phyloP scores from a whole-genome alignment of 306 rosid species.

The Vicia sativa region DNA sequence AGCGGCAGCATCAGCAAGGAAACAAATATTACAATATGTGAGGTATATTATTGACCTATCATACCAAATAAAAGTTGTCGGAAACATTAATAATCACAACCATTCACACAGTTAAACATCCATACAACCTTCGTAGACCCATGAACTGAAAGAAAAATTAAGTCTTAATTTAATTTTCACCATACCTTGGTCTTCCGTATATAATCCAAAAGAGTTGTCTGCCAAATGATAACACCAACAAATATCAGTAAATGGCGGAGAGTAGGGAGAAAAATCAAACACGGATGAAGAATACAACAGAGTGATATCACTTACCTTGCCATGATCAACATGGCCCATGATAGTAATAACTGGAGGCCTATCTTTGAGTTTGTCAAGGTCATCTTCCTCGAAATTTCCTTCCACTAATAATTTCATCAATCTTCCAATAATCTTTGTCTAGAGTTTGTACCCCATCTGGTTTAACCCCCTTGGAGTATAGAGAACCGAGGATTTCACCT shows the following conservation, averaged over 20 bases:
- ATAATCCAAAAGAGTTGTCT: slow-evolving; percentile 95
- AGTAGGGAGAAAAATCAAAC: slow-evolving; percentile 26
- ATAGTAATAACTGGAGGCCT: slow-evolving; percentile 97
- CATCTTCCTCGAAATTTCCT: slow-evolving; percentile 73
- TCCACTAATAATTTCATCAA: slow-evolving; percentile 76
- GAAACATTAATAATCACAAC: too few species aligned
- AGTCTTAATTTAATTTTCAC: too few species aligned
- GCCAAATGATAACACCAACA: slow-evolving; percentile 47
- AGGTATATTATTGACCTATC: too few species aligned
- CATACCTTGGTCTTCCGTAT: slow-evolving; percentile 93
- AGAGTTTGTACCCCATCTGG: slow-evolving; percentile 97
- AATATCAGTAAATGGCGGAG: slow-evolving; percentile 44
- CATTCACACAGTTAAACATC: too few species aligned
- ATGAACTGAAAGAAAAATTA: too few species aligned
- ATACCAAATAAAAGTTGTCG: too few species aligned
- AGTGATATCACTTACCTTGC: slow-evolving; percentile 63
- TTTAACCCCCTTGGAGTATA: slow-evolving; percentile 85
- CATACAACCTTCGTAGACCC: too few species aligned
- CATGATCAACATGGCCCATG: slow-evolving; percentile 99
- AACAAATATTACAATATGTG: too few species aligned
- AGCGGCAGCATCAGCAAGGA: too few species aligned
- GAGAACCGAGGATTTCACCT: slow-evolving; percentile 85
- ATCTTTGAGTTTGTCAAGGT: slow-evolving; percentile 76
- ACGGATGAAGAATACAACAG: slow-evolving; percentile 25
- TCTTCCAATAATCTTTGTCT: slow-evolving; percentile 85